Conservation (phyloP, 1,139 yeast genomes). For the Citeromyces siamensis region DNA sequence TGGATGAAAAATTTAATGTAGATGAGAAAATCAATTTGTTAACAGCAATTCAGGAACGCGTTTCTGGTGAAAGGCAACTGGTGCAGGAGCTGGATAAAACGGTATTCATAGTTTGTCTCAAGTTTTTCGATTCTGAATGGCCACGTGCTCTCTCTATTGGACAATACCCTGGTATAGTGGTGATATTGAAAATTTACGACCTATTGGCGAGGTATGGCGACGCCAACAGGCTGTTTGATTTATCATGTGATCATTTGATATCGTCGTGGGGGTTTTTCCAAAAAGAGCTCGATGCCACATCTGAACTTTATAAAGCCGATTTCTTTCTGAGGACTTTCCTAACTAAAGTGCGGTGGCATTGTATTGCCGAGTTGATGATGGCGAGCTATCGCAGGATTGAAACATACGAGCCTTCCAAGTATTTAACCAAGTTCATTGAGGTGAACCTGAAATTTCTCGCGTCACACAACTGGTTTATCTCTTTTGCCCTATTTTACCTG, state of each 20-base stretch:
- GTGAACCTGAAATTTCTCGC: not conserved
- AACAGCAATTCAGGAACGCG: not conserved
- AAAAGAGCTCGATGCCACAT: not conserved
- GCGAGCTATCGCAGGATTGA: conserved; percentile 39
- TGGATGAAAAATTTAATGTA: not conserved
- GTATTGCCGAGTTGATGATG: conserved; percentile 46
- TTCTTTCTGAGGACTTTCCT: not conserved
- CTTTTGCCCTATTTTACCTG: not conserved
- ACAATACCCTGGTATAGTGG: conserved; percentile 1
- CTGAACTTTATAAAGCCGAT: not conserved
- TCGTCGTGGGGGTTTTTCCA: not conserved
- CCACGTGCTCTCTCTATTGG: not conserved
- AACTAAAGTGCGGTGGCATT: conserved; percentile 43
- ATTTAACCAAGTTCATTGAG: conserved; percentile 44
- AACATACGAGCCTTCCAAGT: conserved; percentile 67
- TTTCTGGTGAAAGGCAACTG: not conserved
- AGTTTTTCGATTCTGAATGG: not conserved
- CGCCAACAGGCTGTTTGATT: not conserved
- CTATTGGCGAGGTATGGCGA: not conserved
- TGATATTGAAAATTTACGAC: conserved; percentile 2
- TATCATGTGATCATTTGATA: not conserved
- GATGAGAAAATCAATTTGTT: not conserved
- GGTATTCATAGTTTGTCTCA: not conserved
- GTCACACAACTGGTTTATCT: not conserved
- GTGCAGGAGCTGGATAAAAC: not conserved